Base-by-base conservation (phyloP, 2,329 filamentous ascomycete species). In the Penicillium sclerotiorum region DNA sequence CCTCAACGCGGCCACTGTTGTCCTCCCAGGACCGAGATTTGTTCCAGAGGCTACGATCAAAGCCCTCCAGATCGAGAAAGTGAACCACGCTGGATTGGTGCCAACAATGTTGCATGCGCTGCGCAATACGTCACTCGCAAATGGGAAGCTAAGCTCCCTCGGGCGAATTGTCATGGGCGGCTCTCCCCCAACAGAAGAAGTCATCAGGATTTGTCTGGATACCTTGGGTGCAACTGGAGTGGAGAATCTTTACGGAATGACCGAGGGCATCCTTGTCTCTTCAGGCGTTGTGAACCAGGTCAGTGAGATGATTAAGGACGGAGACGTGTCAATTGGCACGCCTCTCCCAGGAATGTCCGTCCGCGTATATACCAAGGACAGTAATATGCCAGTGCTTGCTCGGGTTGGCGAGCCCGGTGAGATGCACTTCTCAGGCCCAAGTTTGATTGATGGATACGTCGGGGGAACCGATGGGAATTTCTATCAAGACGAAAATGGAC, bases 241-340 rank as follows among this genome's bases (percentile, higher is more conserved):
- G 15, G 51, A 58, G 18, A 58, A 52, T 35, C 40, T 45, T 13
- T 57, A 55, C 20, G 54, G 54, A 2, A 57, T 57, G 54, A 57
- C 52, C 1, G 54, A 57, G 39, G 54, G 51, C 2, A 20, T 47
- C 4, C 43, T 47, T 15, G 40, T 41, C 3, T 40, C 37, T n/a
- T 18, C 51, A 2, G 43, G 43, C 1, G 13, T 41, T 4, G 32
- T 45, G 4, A 36, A 12, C 8, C 17, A 51, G 2, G 9, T n/a
- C n/a, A 43, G 25, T 5, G 22, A 32, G 5, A 43, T 51, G 2
- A 35, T 44, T 23, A 43, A 43, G 27, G 49, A 30, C 11, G 18
- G 38, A 20, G 17, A 47, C 23, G 20, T 51, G 17, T 38, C 37
- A 22, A 39, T 44, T 22, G 49, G 49, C 1, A 39, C 20, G 4